Percentiles rank a stretch among this genome's conserved stretches.
phyloP scores from a whole-genome alignment of 148 eudicot species.

The Bassia scoparia region DNA sequence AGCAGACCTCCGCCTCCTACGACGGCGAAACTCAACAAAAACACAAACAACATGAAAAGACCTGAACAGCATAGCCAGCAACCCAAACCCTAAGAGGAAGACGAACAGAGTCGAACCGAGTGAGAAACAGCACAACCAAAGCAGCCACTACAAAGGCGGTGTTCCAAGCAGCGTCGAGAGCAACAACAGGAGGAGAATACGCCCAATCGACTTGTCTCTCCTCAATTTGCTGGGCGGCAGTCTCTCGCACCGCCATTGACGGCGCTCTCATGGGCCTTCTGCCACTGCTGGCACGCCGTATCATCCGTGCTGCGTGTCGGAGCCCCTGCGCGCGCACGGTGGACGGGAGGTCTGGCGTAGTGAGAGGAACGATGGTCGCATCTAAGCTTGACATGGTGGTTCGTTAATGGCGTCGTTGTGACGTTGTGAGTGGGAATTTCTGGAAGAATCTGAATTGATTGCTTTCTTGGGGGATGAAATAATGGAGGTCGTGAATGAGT shows the following conservation, averaged over 20 bases:
- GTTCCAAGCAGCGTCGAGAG: conserved; percentile 63
- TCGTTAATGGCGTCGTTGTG: background rate
- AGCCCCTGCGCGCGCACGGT: conserved; percentile 38
- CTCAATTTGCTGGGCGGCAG: conserved; percentile 67
- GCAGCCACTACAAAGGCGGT: conserved; percentile 44
- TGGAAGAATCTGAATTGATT: background rate
- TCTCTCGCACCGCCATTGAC: conserved; percentile 60
- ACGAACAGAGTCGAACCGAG: conserved; percentile 28
- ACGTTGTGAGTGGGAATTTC: background rate
- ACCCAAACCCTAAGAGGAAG: conserved; percentile 61
- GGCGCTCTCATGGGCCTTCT: conserved; percentile 46
- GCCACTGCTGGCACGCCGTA: conserved; percentile 50
- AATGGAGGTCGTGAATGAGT: no score
- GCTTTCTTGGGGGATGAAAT: no score
- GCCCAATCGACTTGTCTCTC: conserved; percentile 76
- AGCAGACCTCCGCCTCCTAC: conserved; percentile 26
- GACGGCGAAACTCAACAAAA: conserved; percentile 42
- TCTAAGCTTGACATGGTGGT: conserved; percentile 16
- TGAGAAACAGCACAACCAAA: conserved; percentile 27
- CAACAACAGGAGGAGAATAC: conserved; percentile 55
- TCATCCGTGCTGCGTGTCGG: conserved; percentile 57
- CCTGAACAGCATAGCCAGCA: conserved; percentile 62
- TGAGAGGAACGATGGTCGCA: conserved; percentile 33
- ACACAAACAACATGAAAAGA: conserved; percentile 57
- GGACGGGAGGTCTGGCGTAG: conserved; percentile 11